A percentile compares a stretch with the other conserved stretches of the same genome.
Conservation (phyloP, 2,329 filamentous ascomycete genomes). For the Scedosporium boydii region DNA sequence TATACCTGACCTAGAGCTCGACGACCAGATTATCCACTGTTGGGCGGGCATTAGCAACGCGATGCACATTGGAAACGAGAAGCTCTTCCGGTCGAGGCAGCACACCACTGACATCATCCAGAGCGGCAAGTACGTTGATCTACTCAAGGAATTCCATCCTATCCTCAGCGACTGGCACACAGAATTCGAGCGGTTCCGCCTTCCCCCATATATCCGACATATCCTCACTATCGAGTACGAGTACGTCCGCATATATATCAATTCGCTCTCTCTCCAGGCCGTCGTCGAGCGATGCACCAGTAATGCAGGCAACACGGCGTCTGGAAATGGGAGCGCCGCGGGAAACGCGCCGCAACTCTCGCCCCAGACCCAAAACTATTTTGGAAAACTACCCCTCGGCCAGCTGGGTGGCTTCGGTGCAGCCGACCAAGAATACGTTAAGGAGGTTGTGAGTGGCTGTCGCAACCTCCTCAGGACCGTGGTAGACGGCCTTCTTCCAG, state of each 20-base stretch:
- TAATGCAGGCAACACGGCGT: constrained; percentile 46
- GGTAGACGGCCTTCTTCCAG: constrained; percentile 64
- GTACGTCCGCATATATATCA: constrained; percentile 89
- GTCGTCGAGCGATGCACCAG: constrained; percentile 88
- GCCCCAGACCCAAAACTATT: constrained; percentile 55
- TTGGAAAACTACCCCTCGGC: constrained; percentile 53
- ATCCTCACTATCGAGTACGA: constrained; percentile 93
- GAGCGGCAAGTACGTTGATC: constrained; percentile 70
- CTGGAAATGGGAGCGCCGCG: constrained; percentile 13
- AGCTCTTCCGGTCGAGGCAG: constrained; percentile 77
- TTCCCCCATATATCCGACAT: constrained; percentile 57
- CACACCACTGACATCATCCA: constrained; percentile 85
- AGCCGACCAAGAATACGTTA: constrained; percentile 63
- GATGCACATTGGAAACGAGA: constrained; percentile 85
- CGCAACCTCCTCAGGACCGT: constrained; percentile 69
- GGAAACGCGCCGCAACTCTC: constrained; percentile 37
- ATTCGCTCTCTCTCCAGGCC: constrained; percentile 86
- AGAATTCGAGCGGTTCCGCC: constrained; percentile 69
- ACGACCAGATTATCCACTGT: constrained; percentile 68
- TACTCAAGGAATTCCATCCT: constrained; percentile 73
- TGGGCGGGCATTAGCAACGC: constrained; percentile 91
- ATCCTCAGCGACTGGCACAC: constrained; percentile 69
- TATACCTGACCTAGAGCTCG: constrained; percentile 55
- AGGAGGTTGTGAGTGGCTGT: constrained; percentile 67
- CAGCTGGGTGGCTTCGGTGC: constrained; percentile 54